A percentile compares a stretch with the other conserved stretches of the same genome.
Conservation (phyloP, 768 basidiomycete genomes). For the Hygrophorus russula region DNA sequence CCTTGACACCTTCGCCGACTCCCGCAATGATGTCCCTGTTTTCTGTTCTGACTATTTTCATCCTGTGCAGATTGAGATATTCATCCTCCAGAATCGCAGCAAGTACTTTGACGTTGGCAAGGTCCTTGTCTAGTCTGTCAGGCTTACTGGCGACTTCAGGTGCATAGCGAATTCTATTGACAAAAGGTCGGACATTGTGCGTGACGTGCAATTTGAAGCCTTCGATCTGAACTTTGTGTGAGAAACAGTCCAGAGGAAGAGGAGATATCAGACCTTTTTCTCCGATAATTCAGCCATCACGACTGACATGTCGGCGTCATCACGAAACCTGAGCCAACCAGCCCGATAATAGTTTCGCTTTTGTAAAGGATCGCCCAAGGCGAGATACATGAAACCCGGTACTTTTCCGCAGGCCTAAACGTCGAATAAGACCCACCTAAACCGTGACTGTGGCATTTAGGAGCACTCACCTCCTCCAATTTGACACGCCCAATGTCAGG, state of each 20-base stretch:
- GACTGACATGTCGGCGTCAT: conserved; percentile 71
- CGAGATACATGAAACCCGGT: conserved; percentile 80
- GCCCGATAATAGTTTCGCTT: conserved; percentile 92
- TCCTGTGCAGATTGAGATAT: conserved; percentile 37
- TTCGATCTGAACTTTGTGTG: conserved; percentile 53
- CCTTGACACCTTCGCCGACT: conserved; percentile 17
- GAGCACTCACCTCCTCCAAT: conserved; percentile 67
- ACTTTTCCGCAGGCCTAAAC: conserved; percentile 62
- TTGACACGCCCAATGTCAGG: conserved; percentile 85
- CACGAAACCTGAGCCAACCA: conserved; percentile 83
- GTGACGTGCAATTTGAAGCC: conserved; percentile 90
- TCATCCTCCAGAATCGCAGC: conserved; percentile 70
- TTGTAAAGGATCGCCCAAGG: conserved; percentile 84
- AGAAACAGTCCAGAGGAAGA: background rate
- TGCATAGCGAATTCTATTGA: conserved; percentile 66
- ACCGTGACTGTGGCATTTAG: conserved; percentile 1
- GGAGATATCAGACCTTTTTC: conserved; percentile 51
- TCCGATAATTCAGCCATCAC: conserved; percentile 70
- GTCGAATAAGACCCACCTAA: conserved; percentile 1
- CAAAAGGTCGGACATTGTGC: conserved; percentile 68
- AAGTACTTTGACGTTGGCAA: conserved; percentile 63
- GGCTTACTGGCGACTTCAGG: conserved; percentile 76
- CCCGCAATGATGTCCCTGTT: conserved; percentile 15
- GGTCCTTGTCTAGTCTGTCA: conserved; percentile 72
- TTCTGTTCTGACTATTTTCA: conserved; percentile 19